Conservation (phyloP, 1,139 yeast species). For the Saccharomycopsis hybrid region DNA sequence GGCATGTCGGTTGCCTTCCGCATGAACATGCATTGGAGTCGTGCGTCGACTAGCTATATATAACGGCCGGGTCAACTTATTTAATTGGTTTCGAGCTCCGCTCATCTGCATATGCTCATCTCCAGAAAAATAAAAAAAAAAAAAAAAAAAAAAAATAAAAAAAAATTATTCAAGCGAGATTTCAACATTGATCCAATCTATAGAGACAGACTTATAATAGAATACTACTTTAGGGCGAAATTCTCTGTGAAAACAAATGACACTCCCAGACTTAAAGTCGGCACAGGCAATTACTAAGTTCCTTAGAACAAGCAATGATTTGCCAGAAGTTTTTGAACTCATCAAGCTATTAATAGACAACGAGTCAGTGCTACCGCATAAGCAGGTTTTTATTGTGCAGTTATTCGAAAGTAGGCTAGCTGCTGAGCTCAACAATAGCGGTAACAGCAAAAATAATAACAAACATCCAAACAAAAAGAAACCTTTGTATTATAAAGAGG, state of each 20-base stretch:
- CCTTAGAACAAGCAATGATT: constrained; percentile 10
- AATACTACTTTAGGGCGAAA: no score
- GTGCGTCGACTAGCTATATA: no score
- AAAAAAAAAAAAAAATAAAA: no score
- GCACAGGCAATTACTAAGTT: constrained; percentile 14
- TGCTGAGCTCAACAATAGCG: neutral
- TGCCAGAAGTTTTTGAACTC: neutral
- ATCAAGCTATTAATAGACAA: constrained; percentile 2
- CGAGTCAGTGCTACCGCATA: constrained; percentile 11
- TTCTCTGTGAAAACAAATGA: neutral
- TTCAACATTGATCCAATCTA: no score
- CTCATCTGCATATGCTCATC: no score
- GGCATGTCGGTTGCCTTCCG: no score
- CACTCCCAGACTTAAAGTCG: constrained; percentile 2
- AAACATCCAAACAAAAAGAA: constrained; percentile 7
- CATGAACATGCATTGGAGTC: no score
- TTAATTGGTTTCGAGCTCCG: no score
- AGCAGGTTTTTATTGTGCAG: constrained; percentile 11
- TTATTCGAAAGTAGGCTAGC: constrained; percentile 10
- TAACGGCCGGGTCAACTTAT: no score
- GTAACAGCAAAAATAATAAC: neutral
- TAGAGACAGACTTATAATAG: no score
- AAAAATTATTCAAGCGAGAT: no score
- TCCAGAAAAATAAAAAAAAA: no score
- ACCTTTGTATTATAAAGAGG: constrained; percentile 1